Base-by-base conservation (phyloP, 805 yeast species). In the Wickerhamiella allomyrinae region DNA sequence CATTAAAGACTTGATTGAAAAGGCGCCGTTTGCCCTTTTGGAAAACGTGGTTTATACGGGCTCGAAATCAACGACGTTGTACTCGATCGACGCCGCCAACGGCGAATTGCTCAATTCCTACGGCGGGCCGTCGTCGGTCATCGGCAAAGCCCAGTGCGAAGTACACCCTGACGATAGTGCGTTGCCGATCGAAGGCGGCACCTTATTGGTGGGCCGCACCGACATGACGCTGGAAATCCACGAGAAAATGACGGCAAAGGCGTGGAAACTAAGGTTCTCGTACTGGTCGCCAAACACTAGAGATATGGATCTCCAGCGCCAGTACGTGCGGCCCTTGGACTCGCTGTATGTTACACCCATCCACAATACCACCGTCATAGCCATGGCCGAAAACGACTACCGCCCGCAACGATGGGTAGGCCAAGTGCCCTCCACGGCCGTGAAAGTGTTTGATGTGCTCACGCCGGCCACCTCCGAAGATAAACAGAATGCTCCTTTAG, bases 201-300 rank as follows among this genome's bases (percentile, higher is more conserved):
- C 39, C 2, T 10, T 50, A n/a, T 40, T 57, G 53, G 52, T 61
- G 13, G 65, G 65, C 10, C 49, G 61, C 20, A 59, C 61, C 37
- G 67, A 65, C 43, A 65, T 60, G 45, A 50, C 52, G 10, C 54
- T 65, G 13, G 60, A 61, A 31, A 89, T 91, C n/a, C 79, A 85
- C 56, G 77, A 91, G 2, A 74, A 71, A 33, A 27, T 21, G 70
- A 74, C 46, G 74, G 75, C 46, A 63, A 78, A 0, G 72, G 77
- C 2, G 6, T 87, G 95, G 91, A 82, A 85, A 53, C 82, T 91
- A 14, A 77, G 87, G 0, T 86, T 80, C 55, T 70, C 93, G 1
- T 70, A 79, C 29, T 91, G 96, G 95, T 93, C 91, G 8, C 94
- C 94, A 36, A 89, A 89, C 58, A 77, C 83, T 49, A 65, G 86